Evolutionary conservation across 139 green algal species (phyloP).

Genomic region (Haematococcus lacustris): DNA sequence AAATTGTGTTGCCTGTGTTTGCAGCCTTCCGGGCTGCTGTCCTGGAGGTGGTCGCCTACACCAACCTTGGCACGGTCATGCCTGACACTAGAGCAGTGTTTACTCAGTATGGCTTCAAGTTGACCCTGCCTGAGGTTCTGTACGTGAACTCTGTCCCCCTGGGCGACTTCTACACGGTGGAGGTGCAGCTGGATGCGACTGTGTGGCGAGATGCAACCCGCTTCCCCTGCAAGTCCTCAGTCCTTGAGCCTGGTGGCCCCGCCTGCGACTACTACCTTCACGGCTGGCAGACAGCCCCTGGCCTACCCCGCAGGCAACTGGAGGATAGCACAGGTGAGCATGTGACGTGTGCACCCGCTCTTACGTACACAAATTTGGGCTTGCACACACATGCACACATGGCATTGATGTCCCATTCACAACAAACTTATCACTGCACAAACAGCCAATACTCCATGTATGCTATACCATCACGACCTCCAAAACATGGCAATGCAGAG

Average conservation of each 20-base stretch:
- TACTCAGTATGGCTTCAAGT: slow-evolving; percentile 2
- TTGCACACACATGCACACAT: too few species aligned
- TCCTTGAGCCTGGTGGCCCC: slow-evolving; percentile 9
- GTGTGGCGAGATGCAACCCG: slow-evolving; percentile 14
- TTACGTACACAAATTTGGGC: too few species aligned
- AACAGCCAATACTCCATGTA: too few species aligned
- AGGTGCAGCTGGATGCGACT: slow-evolving; percentile 12
- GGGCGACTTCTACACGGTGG: slow-evolving; percentile 14
- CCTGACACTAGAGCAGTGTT: neutral
- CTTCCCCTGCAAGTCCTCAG: slow-evolving; percentile 20
- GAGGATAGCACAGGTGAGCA: too few species aligned
- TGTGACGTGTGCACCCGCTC: too few species aligned
- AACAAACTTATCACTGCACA: too few species aligned
- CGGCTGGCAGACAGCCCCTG: slow-evolving; percentile 25
- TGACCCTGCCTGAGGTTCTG: slow-evolving; percentile 5
- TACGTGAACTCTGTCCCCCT: slow-evolving; percentile 4
- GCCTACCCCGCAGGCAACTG: neutral
- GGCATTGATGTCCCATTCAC: too few species aligned
- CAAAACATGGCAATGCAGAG: too few species aligned
- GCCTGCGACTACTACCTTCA: slow-evolving; percentile 33
- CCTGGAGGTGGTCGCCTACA: neutral
- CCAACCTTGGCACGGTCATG: neutral
- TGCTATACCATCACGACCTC: too few species aligned
- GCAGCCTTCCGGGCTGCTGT: neutral
- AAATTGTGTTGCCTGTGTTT: too few species aligned